Percentiles rank a stretch among this genome's conserved stretches.
These are phyloP conservation scores for Microthyrium microscopicum DNA, from an alignment of 2,329 filamentous ascomycete species.

Conservation along the genomic window DNA sequence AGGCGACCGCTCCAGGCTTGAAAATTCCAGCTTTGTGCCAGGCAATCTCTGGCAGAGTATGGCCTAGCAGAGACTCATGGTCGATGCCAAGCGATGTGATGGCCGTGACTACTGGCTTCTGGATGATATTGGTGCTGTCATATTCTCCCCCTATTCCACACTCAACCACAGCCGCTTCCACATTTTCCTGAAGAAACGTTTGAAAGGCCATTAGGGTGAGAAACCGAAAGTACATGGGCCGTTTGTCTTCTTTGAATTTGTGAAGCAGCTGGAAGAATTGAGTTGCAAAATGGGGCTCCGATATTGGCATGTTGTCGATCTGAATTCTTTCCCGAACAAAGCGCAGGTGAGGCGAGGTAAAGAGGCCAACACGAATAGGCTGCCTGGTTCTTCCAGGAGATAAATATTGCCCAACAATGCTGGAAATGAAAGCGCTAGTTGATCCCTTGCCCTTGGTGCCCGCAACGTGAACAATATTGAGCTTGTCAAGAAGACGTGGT, in stretches of 20 bases:
- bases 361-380: constrained; percentile 56
- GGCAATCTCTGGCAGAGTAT: constrained; percentile 63
- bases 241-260: constrained; percentile 32
- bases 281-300: constrained; percentile 49
- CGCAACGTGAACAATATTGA: constrained; percentile 76
- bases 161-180: constrained; percentile 69
- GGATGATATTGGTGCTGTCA: constrained; percentile 77
- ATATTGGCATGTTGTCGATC: constrained; percentile 56
- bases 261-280: constrained; percentile 70
- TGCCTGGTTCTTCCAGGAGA: constrained; percentile 22
- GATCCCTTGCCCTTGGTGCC: constrained; percentile 93
- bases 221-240: constrained; percentile 86
- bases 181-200: constrained; percentile 58
- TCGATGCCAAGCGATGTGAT: constrained; percentile 75
- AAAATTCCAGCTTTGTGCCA: constrained; percentile 90
- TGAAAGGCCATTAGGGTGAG: constrained; percentile 80
- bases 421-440: constrained; percentile 67
- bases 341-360: constrained; percentile 72
- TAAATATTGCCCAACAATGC: constrained; percentile 57
- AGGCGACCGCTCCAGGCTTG: constrained; percentile 47
- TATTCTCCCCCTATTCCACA: constrained; percentile 90
- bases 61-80: constrained; percentile 64
- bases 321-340: constrained; percentile 73
- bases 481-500: no score
- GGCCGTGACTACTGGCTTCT: constrained; percentile 50